phyloP scores from a whole-genome alignment of 73 alveolate genomes.

The Paramecium sonneborni region DNA sequence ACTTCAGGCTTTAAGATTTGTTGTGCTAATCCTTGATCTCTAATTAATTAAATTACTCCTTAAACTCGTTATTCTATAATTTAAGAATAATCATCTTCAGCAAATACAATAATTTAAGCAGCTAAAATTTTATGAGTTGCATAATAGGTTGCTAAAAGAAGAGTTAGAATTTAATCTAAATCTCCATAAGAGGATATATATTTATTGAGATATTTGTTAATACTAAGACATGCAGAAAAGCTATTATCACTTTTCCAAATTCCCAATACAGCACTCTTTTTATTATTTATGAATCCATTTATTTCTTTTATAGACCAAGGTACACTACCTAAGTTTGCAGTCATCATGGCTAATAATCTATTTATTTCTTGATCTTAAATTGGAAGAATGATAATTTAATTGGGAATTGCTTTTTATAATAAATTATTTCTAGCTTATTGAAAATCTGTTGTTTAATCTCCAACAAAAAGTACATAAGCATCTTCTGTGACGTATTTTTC shows the following conservation, averaged over 20 bases:
- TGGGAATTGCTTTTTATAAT: not conserved
- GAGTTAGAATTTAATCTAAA: not conserved
- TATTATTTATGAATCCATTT: not conserved
- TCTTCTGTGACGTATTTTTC: not conserved
- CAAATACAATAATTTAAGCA: not conserved
- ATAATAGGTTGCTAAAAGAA: constrained; percentile 10
- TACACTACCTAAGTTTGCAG: constrained; percentile 26
- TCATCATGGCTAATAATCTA: constrained; percentile 39
- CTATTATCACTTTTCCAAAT: not conserved
- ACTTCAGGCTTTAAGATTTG: not conserved
- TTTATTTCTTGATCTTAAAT: not conserved
- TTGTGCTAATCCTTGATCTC: constrained; percentile 15
- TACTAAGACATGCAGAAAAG: not conserved
- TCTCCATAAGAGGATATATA: constrained; percentile 36
- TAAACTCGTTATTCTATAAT: not conserved
- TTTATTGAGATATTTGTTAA: not conserved
- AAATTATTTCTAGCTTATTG: not conserved
- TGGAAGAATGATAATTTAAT: not conserved
- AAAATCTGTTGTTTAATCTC: not conserved
- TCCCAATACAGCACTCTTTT: not conserved
- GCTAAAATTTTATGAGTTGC: constrained; percentile 40
- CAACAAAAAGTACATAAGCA: not conserved
- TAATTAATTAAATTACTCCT: not conserved
- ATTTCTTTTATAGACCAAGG: constrained; percentile 38
- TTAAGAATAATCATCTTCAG: not conserved